Evolutionary conservation across 306 rosid genomes (phyloP).

Genomic region (Lagenaria siceraria): DNA sequence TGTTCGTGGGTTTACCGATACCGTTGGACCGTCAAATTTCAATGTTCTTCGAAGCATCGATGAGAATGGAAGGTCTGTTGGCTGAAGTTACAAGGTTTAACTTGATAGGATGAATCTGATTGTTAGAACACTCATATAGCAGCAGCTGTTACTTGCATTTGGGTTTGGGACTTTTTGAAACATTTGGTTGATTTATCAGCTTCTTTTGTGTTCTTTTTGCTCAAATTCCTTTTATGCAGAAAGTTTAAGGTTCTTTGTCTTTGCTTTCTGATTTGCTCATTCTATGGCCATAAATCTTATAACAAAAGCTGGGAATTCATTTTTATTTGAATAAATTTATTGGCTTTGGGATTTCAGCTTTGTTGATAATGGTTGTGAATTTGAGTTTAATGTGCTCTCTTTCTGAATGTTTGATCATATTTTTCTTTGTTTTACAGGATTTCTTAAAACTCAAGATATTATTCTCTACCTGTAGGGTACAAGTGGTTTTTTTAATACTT

Average conservation of each 20-base stretch:
- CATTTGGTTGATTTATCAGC: constrained; percentile 27
- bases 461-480: no score
- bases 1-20: constrained; percentile 52
- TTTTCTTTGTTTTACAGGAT: no score
- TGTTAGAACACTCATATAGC: constrained; percentile 17
- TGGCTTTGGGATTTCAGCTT: background rate
- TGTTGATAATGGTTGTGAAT: background rate
- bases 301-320: background rate
- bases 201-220: constrained; percentile 10
- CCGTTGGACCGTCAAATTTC: constrained; percentile 62
- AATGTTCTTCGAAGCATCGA: constrained; percentile 28
- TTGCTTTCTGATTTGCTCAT: background rate
- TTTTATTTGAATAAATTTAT: background rate
- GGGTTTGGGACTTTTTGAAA: background rate
- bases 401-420: background rate
- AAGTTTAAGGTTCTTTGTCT: constrained; percentile 3
- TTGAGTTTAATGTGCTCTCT: background rate
- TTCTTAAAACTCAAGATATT: no score
- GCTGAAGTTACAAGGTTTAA: constrained; percentile 14
- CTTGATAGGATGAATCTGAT: constrained; percentile 20
- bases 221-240: constrained; percentile 10
- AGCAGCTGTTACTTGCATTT: constrained; percentile 21
- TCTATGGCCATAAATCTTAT: background rate
- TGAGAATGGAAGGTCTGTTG: constrained; percentile 22
- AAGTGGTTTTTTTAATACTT: no score